Evolutionary conservation across 2,329 filamentous ascomycete species (phyloP).

Genomic region (Pseudonectria buxi): DNA sequence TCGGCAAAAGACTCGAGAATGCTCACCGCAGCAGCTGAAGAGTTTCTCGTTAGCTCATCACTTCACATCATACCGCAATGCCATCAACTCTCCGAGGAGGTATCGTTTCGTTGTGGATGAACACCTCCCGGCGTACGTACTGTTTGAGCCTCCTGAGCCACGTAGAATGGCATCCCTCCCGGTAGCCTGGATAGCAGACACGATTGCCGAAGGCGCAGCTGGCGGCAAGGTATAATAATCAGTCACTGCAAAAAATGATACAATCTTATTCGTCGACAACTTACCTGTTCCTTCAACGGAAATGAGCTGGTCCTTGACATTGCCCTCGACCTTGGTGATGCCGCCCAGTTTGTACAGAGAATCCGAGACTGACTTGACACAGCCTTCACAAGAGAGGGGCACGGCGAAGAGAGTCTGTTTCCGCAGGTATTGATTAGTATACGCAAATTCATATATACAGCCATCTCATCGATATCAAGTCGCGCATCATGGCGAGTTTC

Average conservation of each 20-base stretch:
- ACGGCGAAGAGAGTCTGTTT: constrained; percentile 86
- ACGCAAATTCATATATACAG: constrained; percentile 8
- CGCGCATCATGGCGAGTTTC: constrained; percentile 14
- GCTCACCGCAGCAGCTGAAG: constrained; percentile 73
- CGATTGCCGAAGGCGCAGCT: constrained; percentile 83
- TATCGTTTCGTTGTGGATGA: constrained; percentile 4
- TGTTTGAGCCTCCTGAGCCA: constrained; percentile 78
- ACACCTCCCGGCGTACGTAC: constrained; percentile 44
- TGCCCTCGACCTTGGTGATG: constrained; percentile 75
- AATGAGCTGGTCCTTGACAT: constrained; percentile 75
- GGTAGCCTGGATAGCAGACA: constrained; percentile 79
- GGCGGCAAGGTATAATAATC: constrained; percentile 6
- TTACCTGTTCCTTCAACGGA: constrained; percentile 76
- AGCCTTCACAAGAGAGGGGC: constrained; percentile 83
- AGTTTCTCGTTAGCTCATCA: constrained; percentile 6
- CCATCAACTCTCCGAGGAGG: too few species aligned
- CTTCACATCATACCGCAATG: background rate
- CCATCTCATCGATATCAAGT: constrained; percentile 17
- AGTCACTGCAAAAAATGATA: constrained; percentile 3
- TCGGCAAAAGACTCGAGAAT: constrained; percentile 84
- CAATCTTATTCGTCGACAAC: constrained; percentile 9
- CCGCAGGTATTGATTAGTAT: constrained; percentile 31
- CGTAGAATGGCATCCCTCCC: constrained; percentile 91
- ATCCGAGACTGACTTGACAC: constrained; percentile 78
- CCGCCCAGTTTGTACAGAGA: constrained; percentile 71